phyloP scores from a whole-genome alignment of 768 basidiomycete genomes.

The Pisolithus sp. region DNA sequence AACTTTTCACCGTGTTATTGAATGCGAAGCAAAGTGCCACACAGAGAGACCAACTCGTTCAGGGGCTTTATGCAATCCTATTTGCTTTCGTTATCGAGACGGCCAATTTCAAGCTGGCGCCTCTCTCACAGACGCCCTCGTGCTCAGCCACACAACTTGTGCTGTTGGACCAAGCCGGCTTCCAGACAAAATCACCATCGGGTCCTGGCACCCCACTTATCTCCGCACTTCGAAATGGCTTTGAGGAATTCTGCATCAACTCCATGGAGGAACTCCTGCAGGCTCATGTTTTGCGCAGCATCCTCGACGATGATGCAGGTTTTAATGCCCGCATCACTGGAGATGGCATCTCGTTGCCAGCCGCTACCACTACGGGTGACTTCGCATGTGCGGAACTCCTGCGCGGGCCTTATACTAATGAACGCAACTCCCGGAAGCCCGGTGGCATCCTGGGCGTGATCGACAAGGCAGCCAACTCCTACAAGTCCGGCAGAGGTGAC shows the following conservation, averaged over 20 bases:
- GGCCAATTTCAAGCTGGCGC: conserved; percentile 51
- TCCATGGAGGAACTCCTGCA: conserved; percentile 56
- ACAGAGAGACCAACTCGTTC: conserved; percentile 50
- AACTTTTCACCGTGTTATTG: conserved; percentile 51
- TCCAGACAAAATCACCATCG: conserved; percentile 44
- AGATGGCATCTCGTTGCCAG: conserved; percentile 49
- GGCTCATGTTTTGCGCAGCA: conserved; percentile 45
- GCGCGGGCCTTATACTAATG: conserved; percentile 44
- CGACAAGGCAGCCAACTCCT: conserved; percentile 43
- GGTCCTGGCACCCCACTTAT: conserved; percentile 44
- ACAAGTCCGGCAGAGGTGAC: conserved; percentile 45
- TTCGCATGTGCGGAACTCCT: conserved; percentile 51
- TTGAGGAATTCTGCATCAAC: conserved; percentile 58
- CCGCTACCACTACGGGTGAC: conserved; percentile 47
- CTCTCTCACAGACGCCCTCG: conserved; percentile 34
- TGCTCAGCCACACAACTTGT: conserved; percentile 42
- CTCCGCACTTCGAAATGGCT: conserved; percentile 48
- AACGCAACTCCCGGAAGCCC: conserved; percentile 44
- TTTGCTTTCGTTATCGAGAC: conserved; percentile 61
- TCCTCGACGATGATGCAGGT: conserved; percentile 45
- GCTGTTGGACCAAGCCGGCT: conserved; percentile 52
- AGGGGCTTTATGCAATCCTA: conserved; percentile 57
- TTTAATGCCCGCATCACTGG: conserved; percentile 39
- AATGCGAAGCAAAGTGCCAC: conserved; percentile 42
- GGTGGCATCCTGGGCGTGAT: conserved; percentile 53